These are phyloP conservation scores for Hsuehochloa calcarea DNA, from an alignment of 176 grass and related monocot species.

Conservation along the genomic window DNA sequence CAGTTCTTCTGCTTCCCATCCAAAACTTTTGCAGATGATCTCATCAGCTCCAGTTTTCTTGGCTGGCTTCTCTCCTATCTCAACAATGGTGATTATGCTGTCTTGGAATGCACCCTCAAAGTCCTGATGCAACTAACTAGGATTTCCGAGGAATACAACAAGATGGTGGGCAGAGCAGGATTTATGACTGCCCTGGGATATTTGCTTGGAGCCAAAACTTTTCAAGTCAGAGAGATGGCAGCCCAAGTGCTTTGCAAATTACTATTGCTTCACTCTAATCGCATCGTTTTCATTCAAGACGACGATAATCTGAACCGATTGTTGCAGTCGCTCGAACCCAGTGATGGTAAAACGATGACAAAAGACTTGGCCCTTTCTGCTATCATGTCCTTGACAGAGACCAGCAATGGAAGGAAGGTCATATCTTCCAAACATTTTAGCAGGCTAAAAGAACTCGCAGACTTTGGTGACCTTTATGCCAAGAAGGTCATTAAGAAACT, in stretches of 20 bases:
- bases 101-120: slow-evolving; percentile 44
- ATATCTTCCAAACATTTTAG: slow-evolving; percentile 32
- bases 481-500: slow-evolving; percentile 60
- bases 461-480: slow-evolving; percentile 27
- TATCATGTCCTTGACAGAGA: slow-evolving; percentile 37
- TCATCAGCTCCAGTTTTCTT: slow-evolving; percentile 28
- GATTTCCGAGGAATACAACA: slow-evolving; percentile 33
- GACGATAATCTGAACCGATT: slow-evolving; percentile 35
- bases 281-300: slow-evolving; percentile 44
- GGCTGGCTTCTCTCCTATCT: slow-evolving; percentile 33
- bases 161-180: slow-evolving; percentile 32
- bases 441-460: slow-evolving; percentile 42
- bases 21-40: not conserved
- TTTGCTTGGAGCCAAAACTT: slow-evolving; percentile 39
- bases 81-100: slow-evolving; percentile 36
- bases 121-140: slow-evolving; percentile 15
- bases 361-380: slow-evolving; percentile 28
- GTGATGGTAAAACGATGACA: slow-evolving; percentile 23
- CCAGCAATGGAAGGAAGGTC: slow-evolving; percentile 48
- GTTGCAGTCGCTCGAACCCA: slow-evolving; percentile 31
- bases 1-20: slow-evolving; percentile 31
- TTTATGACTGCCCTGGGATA: slow-evolving; percentile 22
- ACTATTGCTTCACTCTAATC: slow-evolving; percentile 11
- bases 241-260: slow-evolving; percentile 32
- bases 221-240: slow-evolving; percentile 30